Evolutionary conservation across 2,329 filamentous ascomycete species (phyloP).

Genomic region (Talaromyces sp.): DNA sequence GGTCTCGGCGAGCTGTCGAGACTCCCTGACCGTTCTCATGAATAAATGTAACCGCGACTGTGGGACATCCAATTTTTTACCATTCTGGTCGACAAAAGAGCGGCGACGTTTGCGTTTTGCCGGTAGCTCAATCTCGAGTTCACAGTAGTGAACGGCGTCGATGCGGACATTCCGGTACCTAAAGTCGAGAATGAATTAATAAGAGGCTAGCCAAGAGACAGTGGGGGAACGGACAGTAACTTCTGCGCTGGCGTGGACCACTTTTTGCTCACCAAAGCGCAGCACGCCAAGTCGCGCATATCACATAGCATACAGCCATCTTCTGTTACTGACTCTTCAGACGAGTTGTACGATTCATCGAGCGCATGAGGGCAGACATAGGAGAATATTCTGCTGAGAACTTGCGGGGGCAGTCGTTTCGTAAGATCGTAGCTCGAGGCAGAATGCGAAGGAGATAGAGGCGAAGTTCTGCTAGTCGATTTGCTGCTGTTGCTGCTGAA

Average conservation of each 20-base stretch:
- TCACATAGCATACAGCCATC: constrained; percentile 92
- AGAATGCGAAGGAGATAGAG: background rate
- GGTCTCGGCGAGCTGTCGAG: constrained; percentile 63
- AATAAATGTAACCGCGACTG: constrained; percentile 72
- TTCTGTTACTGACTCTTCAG: constrained; percentile 73
- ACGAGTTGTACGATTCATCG: constrained; percentile 75
- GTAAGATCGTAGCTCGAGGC: constrained; percentile 35
- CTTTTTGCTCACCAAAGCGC: constrained; percentile 66
- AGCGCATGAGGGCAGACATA: constrained; percentile 77
- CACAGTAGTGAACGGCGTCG: constrained; percentile 91
- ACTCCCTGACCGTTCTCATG: constrained; percentile 76
- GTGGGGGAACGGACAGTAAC: constrained; percentile 57
- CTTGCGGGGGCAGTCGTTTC: constrained; percentile 59
- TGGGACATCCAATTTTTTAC: constrained; percentile 75
- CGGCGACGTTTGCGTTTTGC: constrained; percentile 72
- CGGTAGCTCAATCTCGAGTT: constrained; percentile 74
- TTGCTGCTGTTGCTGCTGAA: background rate
- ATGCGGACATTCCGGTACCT: constrained; percentile 90
- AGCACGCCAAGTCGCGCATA: constrained; percentile 80
- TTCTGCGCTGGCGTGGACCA: constrained; percentile 63
- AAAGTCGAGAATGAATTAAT: constrained; percentile 9
- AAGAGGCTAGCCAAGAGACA: background rate
- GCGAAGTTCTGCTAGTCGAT: background rate
- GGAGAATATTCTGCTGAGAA: constrained; percentile 74
- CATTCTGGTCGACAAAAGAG: constrained; percentile 71